Evolutionary conservation across 108 stramenopile species (phyloP), one percentile per base, ranked within the genome.

Genomic region (Stephanodiscus minutulus): DNA sequence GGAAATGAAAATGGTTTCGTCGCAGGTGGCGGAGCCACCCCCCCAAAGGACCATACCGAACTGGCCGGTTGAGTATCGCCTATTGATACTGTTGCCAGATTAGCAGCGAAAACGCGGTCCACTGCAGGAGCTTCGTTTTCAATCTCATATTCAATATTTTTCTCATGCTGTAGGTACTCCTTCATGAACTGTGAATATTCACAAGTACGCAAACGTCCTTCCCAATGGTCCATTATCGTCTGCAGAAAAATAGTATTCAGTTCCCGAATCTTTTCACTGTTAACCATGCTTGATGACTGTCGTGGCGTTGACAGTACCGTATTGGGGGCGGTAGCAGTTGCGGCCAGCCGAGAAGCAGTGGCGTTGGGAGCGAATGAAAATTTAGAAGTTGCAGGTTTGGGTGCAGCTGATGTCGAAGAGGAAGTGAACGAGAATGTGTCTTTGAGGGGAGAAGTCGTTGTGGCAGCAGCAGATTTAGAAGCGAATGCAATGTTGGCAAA

Each of bases 401-500:
- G 35, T 8, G 71, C 37, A 41, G 61, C 22, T 49, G 70, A 46
- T n/a, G 58, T 21, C 20, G 65, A 33, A 9, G 73, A 21, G 27
- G 64, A 15, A 35, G 53, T 44, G 43, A 73, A 73, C 2, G 73
- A 73, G 47, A 66, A 66, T 25, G 28, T 33, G 8, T 50, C 53
- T 29, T 24, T 28, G 31, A 43, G 55, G 8, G 53, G 35, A 25
- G 68, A 4, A 20, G 68, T 56, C 11, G 29, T 57, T 22, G 68
- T 22, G 33, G 36, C 20, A 24, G 50, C 5, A 66, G 15, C 21
- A 20, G 15, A 28, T 25, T 64, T 48, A 8, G 63, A 48, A 21
- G 66, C 53, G 50, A 70, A 35, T 31, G 39, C 21, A 53, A 76
- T 54, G 36, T 62, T 76, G 27, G 66, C 74, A 62, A 76, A 76